Evolutionary conservation across 2,329 filamentous ascomycete genomes (phyloP).

Genomic region (Colletotrichum euphorbiae): DNA sequence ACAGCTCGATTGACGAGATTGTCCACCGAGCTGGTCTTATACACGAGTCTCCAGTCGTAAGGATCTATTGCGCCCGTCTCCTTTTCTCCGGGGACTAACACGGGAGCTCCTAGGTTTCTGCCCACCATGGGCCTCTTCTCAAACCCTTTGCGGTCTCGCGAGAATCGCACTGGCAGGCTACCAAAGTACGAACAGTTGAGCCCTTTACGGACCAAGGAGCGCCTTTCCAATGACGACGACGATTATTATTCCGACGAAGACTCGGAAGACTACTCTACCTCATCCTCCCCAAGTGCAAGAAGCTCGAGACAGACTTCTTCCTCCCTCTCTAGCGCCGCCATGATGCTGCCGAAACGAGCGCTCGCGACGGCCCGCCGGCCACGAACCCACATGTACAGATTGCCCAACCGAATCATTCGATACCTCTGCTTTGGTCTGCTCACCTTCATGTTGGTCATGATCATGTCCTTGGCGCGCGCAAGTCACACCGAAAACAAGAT

Average conservation of each 20-base stretch:
- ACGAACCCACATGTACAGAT: conserved; percentile 63
- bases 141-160: conserved; percentile 60
- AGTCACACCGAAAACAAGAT: conserved; percentile 77
- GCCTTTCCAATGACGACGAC: conserved; percentile 63
- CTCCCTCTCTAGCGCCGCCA: conserved; percentile 54
- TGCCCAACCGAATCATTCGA: conserved; percentile 79
- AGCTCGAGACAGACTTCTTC: conserved; percentile 67
- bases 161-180: conserved; percentile 55
- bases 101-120: conserved; percentile 28
- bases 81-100: conserved; percentile 8
- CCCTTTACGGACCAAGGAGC: conserved; percentile 56
- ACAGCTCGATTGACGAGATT: conserved; percentile 13
- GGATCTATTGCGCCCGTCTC: not conserved
- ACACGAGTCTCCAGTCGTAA: conserved; percentile 20
- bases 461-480: conserved; percentile 78
- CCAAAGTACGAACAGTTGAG: conserved; percentile 62
- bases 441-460: conserved; percentile 78
- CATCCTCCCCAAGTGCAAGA: conserved; percentile 58
- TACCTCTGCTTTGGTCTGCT: conserved; percentile 82
- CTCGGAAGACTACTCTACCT: conserved; percentile 54
- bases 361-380: conserved; percentile 48
- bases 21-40: not conserved
- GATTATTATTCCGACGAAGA: conserved; percentile 60
- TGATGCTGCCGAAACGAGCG: conserved; percentile 58
- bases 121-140: conserved; percentile 62